Evolutionary conservation across 768 basidiomycete species (phyloP).

Genomic region (Lentinula raphanica): DNA sequence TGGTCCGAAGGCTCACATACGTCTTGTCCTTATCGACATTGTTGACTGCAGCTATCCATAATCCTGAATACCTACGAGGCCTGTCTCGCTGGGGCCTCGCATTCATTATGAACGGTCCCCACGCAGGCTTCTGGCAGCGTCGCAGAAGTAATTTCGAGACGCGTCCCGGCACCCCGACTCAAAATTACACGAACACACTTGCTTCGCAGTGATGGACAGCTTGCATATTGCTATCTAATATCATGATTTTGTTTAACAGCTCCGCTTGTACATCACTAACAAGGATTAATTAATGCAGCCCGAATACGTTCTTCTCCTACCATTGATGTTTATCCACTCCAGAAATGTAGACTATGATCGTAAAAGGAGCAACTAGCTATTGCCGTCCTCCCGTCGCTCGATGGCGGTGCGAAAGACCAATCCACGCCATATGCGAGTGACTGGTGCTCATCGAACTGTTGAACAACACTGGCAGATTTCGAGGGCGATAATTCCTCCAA

Average conservation of each 20-base stretch:
- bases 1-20: slow-evolving; percentile 35
- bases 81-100: slow-evolving; percentile 67
- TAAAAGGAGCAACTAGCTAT: slow-evolving; percentile 95
- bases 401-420: slow-evolving; percentile 57
- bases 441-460: slow-evolving; percentile 68
- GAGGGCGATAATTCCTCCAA: not conserved
- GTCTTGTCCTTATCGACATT: slow-evolving; percentile 61
- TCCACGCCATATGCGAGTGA: slow-evolving; percentile 91
- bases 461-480: slow-evolving; percentile 33
- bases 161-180: not conserved
- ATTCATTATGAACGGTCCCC: slow-evolving; percentile 61
- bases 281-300: not conserved
- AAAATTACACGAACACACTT: not conserved
- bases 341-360: slow-evolving; percentile 78
- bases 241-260: not conserved
- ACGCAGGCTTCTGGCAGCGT: slow-evolving; percentile 48
- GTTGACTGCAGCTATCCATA: slow-evolving; percentile 57
- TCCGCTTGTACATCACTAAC: not conserved
- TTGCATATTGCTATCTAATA: not conserved
- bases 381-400: slow-evolving; percentile 34
- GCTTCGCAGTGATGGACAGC: not conserved
- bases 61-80: slow-evolving; percentile 63
- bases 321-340: slow-evolving; percentile 51
- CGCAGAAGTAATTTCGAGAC: slow-evolving; percentile 20
- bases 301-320: too few relatives aligned